Conservation (phyloP, 495 filamentous ascomycete species). For the Astrocystis sublimbata region DNA sequence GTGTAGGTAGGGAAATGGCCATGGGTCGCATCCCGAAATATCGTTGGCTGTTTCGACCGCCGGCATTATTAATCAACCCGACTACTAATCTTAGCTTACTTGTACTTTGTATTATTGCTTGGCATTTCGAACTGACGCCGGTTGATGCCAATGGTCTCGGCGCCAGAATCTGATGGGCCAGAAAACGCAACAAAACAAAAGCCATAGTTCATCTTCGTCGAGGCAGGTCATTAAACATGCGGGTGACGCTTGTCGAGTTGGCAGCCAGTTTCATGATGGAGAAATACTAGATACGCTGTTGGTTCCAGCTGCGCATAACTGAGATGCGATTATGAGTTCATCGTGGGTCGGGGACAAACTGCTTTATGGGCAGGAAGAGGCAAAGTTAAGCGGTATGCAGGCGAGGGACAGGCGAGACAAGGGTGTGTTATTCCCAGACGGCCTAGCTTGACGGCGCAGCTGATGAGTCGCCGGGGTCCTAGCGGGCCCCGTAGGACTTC, state of each 20-base stretch:
- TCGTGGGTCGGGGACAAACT: conserved; percentile 5
- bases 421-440: conserved; percentile 5
- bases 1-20: too few relatives aligned
- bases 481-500: conserved; percentile 34
- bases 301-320: not conserved
- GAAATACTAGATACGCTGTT: not conserved
- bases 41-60: too few relatives aligned
- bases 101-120: not conserved
- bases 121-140: not conserved
- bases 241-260: conserved; percentile 1
- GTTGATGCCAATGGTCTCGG: not conserved
- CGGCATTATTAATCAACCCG: conserved; percentile 17
- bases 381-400: not conserved
- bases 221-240: not conserved
- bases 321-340: conserved; percentile 9
- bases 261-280: conserved; percentile 2
- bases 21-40: too few relatives aligned
- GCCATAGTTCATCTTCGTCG: conserved; percentile 3
- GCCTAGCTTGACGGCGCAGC: conserved; percentile 34
- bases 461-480: conserved; percentile 21
- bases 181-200: not conserved
- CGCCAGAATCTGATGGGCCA: not conserved
- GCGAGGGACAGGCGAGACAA: not conserved
- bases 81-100: conserved; percentile 2
- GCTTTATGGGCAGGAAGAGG: conserved; percentile 12